These are phyloP conservation scores for Ceratocystis albifundus DNA, from an alignment of 2,329 filamentous ascomycete species.

Conservation along the genomic window DNA sequence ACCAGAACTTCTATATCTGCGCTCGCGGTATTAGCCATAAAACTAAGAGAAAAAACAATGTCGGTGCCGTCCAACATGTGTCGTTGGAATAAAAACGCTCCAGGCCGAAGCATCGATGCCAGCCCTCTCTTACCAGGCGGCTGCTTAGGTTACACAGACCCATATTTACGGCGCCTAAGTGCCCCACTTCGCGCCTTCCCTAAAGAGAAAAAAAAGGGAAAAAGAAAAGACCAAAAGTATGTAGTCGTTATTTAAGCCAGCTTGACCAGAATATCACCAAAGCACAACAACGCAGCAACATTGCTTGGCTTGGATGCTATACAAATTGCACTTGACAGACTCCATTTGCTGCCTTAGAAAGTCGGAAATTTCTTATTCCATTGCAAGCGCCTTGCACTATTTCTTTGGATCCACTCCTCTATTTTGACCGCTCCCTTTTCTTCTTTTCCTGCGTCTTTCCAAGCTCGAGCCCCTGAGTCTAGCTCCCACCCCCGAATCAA, in stretches of 20 bases:
- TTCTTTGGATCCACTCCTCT: background rate
- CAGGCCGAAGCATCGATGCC: background rate
- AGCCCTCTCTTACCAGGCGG: background rate
- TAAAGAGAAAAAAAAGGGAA: background rate
- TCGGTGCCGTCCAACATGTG: background rate
- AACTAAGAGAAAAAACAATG: background rate
- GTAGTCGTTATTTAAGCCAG: background rate
- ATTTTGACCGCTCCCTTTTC: background rate
- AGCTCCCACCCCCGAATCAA: background rate
- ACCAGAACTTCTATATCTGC: slow-evolving; percentile 43
- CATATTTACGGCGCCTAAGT: background rate
- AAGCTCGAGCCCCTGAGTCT: background rate
- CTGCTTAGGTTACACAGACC: background rate
- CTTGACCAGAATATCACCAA: background rate
- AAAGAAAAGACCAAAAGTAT: background rate
- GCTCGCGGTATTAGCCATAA: background rate
- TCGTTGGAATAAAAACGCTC: slow-evolving; percentile 1
- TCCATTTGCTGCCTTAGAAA: background rate
- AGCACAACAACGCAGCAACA: too few species aligned
- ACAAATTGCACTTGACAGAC: too few species aligned
- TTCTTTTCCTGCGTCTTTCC: background rate
- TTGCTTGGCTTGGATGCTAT: too few species aligned
- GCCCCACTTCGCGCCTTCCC: background rate
- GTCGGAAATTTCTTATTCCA: background rate
- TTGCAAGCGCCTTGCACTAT: background rate